Evolutionary conservation across 225 moss, liverwort and hornwort genomes (phyloP).

Genomic region (Anthoceros angustus): DNA sequence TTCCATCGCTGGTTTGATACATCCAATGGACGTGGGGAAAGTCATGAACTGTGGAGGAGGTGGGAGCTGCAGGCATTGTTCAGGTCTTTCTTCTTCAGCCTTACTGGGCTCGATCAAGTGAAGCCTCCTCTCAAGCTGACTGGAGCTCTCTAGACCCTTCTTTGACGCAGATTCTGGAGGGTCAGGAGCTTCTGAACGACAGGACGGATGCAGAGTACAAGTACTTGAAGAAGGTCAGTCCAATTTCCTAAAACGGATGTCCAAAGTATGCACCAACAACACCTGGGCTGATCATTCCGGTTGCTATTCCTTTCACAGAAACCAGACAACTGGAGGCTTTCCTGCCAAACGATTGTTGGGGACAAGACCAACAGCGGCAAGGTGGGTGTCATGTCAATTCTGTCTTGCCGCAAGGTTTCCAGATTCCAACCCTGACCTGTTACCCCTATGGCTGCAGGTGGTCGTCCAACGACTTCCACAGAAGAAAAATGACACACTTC

Average conservation of each 20-base stretch:
- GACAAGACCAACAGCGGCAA: conserved; percentile 75
- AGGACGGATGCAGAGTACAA: conserved; percentile 64
- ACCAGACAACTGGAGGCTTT: conserved; percentile 73
- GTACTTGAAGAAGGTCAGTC: conserved; percentile 48
- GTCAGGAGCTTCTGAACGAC: conserved; percentile 60
- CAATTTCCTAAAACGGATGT: background rate
- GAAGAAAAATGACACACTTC: conserved; percentile 22
- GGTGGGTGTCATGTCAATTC: conserved; percentile 18
- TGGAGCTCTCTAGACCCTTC: background rate
- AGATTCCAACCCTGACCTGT: background rate
- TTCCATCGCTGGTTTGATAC: background rate
- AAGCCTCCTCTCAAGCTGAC: background rate
- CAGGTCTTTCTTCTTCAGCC: conserved; percentile 23
- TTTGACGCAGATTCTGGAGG: conserved; percentile 45
- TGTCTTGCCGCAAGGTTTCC: background rate
- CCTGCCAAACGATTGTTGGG: conserved; percentile 79
- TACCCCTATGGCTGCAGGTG: conserved; percentile 29
- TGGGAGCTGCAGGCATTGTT: conserved; percentile 75
- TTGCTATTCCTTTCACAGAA: conserved; percentile 25
- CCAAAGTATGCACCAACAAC: background rate
- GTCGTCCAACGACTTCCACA: conserved; percentile 70
- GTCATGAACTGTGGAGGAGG: conserved; percentile 94
- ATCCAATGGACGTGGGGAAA: conserved; percentile 24
- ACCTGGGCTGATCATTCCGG: background rate
- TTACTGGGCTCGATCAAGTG: background rate